These are phyloP conservation scores for Termitomyces sp. DNA, from an alignment of 768 basidiomycete genomes.

Conservation along the genomic window DNA sequence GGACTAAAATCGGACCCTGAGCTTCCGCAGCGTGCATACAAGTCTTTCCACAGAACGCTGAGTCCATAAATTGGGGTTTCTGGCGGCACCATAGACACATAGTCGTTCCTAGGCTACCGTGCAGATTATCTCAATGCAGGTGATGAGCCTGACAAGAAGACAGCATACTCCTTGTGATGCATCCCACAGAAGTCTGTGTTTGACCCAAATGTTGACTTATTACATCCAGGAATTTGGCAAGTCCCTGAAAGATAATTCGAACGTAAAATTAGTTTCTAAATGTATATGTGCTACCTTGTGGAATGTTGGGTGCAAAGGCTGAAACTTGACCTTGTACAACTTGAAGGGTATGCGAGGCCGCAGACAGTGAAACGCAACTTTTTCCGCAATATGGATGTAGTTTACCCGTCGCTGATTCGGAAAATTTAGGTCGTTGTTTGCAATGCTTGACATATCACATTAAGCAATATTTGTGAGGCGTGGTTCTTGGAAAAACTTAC, in stretches of 20 bases:
- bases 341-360: neutral
- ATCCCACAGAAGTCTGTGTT: neutral
- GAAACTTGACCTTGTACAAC: neutral
- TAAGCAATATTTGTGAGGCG: neutral
- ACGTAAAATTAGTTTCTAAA: neutral
- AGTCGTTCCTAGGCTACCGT: constrained; percentile 36
- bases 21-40: constrained; percentile 51
- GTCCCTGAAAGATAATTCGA: neutral
- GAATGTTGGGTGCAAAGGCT: neutral
- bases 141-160: neutral
- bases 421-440: neutral
- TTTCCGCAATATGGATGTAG: neutral
- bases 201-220: neutral
- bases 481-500: neutral
- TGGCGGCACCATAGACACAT: constrained; percentile 58
- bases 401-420: neutral
- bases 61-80: constrained; percentile 33
- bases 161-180: neutral
- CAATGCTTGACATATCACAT: neutral
- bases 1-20: constrained; percentile 50
- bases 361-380: neutral
- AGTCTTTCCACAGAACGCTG: constrained; percentile 45
- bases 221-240: neutral
- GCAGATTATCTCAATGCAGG: neutral
- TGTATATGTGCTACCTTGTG: neutral